phyloP scores from a whole-genome alignment of 2,329 filamentous ascomycete genomes.

The Xylaria sp. region DNA sequence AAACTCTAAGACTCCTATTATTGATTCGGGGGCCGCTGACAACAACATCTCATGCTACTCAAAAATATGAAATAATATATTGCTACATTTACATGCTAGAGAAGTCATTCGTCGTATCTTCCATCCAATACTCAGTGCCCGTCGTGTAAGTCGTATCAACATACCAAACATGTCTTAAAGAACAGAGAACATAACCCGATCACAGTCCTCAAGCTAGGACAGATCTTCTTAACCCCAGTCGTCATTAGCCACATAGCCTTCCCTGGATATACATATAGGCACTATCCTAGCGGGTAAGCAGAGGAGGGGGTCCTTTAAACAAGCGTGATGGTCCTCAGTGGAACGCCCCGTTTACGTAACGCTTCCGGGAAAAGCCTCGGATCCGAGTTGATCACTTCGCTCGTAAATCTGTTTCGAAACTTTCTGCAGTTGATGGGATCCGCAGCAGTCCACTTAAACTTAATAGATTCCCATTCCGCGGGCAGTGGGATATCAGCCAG shows the following conservation, averaged over 20 bases:
- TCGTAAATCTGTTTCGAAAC: slow-evolving; percentile 34
- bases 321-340: slow-evolving; percentile 37
- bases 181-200: not conserved
- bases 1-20: not conserved
- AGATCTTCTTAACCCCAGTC: not conserved
- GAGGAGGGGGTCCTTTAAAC: slow-evolving; percentile 19
- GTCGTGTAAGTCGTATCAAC: not conserved
- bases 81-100: not conserved
- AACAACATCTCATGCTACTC: too few relatives aligned
- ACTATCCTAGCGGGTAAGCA: not conserved
- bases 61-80: not conserved
- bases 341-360: slow-evolving; percentile 30
- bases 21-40: too few relatives aligned
- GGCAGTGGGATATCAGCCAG: slow-evolving; percentile 33
- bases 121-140: not conserved
- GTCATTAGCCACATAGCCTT: not conserved
- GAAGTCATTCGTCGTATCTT: not conserved
- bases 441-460: slow-evolving; percentile 26
- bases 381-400: slow-evolving; percentile 40
- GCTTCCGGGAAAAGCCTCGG: slow-evolving; percentile 39
- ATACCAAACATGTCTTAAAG: not conserved
- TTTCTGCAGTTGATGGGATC: slow-evolving; percentile 34
- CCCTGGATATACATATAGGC: not conserved
- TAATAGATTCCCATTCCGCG: slow-evolving; percentile 34
- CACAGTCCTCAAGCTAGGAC: not conserved